Base-by-base conservation (phyloP, 2,329 filamentous ascomycete species). In the Fusarium sp. region DNA sequence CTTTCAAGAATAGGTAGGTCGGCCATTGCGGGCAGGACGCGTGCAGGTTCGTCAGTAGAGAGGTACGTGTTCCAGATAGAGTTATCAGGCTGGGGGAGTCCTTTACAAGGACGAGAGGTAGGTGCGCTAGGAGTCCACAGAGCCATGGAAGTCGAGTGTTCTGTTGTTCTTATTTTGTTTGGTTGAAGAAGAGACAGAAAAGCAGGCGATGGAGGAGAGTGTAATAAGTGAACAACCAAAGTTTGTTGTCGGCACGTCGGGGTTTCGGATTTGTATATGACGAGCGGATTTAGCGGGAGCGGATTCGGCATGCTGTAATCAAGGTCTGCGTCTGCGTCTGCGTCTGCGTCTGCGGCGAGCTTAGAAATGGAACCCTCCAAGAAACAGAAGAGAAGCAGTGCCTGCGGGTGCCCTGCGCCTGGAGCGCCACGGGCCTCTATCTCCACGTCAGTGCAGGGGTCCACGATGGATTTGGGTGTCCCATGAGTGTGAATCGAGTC, bases 71-170 rank as follows among this genome's bases (percentile, higher is more conserved):
- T 68, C 78, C 77, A 79, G n/a, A 65, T 70, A 15, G 65, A 57
- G 32, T 69, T 64, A 52, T 77, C 75, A 14, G 76, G 77, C 61
- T 80, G 75, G 19, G 73, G 70, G 8, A 77, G 69, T 46, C 75
- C 74, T 23, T 61, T 65, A 45, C 62, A 53, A 42, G 66, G 65
- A 58, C 50, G 63, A 35, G 58, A 44, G 56, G 59, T 23, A 33
- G 56, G 61, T 55, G 63, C 47, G 53, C 47, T 57, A 19, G 60
- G 68, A 60, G 63, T 59, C 68, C 68, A 70, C 50, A 70, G 51
- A 69, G 68, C 66, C 68, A 70, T 70, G 35, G 64, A 48, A 63
- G 50, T 54, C 13, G 9, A 11, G 17, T 21, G 19, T 19, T 37
- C 19, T 49, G 29, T 32, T 23, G 27, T 41, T 13, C 52, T 53